phyloP scores from a whole-genome alignment of 805 yeast species.

The Blastobotrys mokoenaii region DNA sequence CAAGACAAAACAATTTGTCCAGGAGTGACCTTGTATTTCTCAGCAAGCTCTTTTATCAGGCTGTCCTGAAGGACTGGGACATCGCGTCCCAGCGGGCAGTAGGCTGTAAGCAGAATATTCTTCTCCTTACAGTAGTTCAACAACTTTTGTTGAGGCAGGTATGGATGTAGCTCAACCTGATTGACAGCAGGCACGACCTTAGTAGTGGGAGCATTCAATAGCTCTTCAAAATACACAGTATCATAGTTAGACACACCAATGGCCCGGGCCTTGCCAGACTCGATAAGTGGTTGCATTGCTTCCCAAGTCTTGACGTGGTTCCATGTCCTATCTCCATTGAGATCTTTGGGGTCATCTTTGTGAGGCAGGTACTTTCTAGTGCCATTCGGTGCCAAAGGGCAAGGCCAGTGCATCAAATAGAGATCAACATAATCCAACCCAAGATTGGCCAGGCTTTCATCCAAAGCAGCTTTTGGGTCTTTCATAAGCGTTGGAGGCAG shows the following conservation, averaged over 20 bases:
- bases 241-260: conserved; percentile 80
- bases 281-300: conserved; percentile 25
- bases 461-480: conserved; percentile 39
- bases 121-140: conserved; percentile 40
- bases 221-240: conserved; percentile 48
- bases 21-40: conserved; percentile 37
- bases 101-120: conserved; percentile 58
- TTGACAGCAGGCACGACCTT: conserved; percentile 51
- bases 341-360: conserved; percentile 48
- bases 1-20: conserved; percentile 12
- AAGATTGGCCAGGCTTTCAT: conserved; percentile 41
- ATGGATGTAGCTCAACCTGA: conserved; percentile 53
- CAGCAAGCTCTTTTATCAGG: conserved; percentile 45
- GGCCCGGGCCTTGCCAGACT: conserved; percentile 43
- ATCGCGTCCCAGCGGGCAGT: conserved; percentile 61
- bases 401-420: conserved; percentile 63
- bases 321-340: conserved; percentile 68
- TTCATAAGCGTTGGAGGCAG: conserved; percentile 38
- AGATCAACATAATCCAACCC: conserved; percentile 55
- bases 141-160: conserved; percentile 35
- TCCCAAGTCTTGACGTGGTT: conserved; percentile 38
- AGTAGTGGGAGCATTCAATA: conserved; percentile 38
- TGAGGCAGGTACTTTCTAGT: not conserved
- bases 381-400: conserved; percentile 41
- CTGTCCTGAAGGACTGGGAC: conserved; percentile 55